These are phyloP conservation scores for Xylaria sp. DNA, from an alignment of 2,329 filamentous ascomycete genomes.

Conservation along the genomic window DNA sequence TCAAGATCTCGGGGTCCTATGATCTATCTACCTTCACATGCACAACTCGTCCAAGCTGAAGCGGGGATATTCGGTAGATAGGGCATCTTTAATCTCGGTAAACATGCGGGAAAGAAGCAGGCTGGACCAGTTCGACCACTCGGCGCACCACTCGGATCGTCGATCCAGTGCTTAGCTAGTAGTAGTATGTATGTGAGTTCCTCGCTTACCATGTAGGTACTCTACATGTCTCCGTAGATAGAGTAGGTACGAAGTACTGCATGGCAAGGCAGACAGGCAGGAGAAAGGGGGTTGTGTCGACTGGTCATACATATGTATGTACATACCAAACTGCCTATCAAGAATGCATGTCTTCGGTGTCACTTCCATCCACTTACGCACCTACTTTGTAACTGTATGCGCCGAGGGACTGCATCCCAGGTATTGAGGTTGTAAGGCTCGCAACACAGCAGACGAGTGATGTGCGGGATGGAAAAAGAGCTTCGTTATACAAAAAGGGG, in stretches of 20 bases:
- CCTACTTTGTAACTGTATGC: background rate
- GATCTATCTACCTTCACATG: too few species aligned
- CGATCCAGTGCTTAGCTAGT: background rate
- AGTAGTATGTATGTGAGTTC: too few species aligned
- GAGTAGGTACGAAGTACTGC: too few species aligned
- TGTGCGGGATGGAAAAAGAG: background rate
- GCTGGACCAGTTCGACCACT: background rate
- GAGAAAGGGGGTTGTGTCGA: too few species aligned
- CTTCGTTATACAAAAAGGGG: constrained; percentile 4
- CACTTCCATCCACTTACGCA: background rate
- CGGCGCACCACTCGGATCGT: background rate
- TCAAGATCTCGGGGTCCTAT: too few species aligned
- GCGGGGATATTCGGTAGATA: too few species aligned
- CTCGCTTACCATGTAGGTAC: too few species aligned
- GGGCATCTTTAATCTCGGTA: background rate
- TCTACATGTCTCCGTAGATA: too few species aligned
- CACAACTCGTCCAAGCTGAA: too few species aligned
- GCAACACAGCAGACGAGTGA: background rate
- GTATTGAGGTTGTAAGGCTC: background rate
- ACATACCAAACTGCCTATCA: background rate
- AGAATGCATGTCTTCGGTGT: background rate
- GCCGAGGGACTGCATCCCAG: background rate
- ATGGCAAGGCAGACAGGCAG: too few species aligned
- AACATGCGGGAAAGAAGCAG: background rate
- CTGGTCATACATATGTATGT: too few species aligned